Percentiles rank a stretch among this genome's conserved stretches.
These are phyloP conservation scores for Zizania palustris DNA, from an alignment of 202 grass and related monocot species.

Conservation along the genomic window DNA sequence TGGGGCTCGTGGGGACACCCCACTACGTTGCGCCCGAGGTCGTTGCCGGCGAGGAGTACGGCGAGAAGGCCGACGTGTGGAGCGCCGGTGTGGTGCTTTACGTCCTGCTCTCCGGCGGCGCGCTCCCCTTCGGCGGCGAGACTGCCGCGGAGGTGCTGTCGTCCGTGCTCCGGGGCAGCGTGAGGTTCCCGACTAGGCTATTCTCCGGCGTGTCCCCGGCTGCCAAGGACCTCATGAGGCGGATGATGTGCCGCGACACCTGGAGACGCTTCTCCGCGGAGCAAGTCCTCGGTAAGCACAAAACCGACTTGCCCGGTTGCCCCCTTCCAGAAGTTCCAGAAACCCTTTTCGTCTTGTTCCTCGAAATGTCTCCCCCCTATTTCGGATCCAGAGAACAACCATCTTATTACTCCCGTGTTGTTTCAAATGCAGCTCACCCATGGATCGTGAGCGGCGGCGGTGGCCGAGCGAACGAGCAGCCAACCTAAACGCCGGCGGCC, in stretches of 20 bases:
- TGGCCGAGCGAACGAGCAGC: conserved; percentile 33
- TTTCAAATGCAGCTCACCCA: conserved; percentile 71
- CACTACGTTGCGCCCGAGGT: conserved; percentile 96
- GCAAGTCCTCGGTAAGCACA: conserved; percentile 79
- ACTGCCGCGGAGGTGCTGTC: conserved; percentile 68
- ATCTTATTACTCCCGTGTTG: background rate
- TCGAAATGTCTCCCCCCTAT: background rate
- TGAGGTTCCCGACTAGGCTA: conserved; percentile 64
- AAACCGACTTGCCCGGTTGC: background rate
- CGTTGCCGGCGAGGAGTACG: conserved; percentile 70
- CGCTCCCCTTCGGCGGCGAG: conserved; percentile 78
- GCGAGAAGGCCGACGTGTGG: conserved; percentile 95
- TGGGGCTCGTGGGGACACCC: conserved; percentile 85
- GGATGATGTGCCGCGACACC: conserved; percentile 78
- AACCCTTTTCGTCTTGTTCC: background rate
- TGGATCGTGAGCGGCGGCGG: conserved; percentile 79
- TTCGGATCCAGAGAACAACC: conserved; percentile 20
- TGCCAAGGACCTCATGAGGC: conserved; percentile 86
- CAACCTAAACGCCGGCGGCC: conserved; percentile 20
- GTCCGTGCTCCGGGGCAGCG: conserved; percentile 56
- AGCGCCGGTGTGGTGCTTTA: conserved; percentile 94
- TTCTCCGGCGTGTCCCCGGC: conserved; percentile 64
- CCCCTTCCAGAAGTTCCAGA: too few species aligned
- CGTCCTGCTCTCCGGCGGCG: conserved; percentile 75
- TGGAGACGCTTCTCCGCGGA: conserved; percentile 79